These are phyloP conservation scores for Hyparrhenia diplandra DNA, from an alignment of 176 grass and related monocot species.

Conservation along the genomic window DNA sequence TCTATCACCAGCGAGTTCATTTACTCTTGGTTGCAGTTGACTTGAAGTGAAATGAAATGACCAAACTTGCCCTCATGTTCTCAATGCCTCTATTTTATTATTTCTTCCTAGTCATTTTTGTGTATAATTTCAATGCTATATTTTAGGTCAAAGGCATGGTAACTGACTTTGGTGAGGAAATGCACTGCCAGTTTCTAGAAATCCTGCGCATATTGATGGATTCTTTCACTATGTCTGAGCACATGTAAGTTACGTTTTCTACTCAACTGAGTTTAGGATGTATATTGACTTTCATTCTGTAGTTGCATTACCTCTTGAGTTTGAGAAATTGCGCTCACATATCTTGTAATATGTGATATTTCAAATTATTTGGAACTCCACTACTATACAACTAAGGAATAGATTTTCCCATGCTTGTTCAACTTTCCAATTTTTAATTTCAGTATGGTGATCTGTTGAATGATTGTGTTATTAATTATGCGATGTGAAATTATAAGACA, in stretches of 20 bases:
- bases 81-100: not conserved
- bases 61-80: not conserved
- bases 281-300: not conserved
- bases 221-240: slow-evolving; percentile 72
- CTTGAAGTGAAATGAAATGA: not conserved
- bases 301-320: not conserved
- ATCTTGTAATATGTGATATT: not conserved
- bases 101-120: slow-evolving; percentile 7
- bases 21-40: not conserved
- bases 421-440: not conserved
- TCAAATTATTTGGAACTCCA: not conserved
- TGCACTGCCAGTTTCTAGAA: slow-evolving; percentile 99
- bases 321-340: not conserved
- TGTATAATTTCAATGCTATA: slow-evolving; percentile 10
- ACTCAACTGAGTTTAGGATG: not conserved
- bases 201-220: slow-evolving; percentile 98
- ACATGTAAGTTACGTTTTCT: slow-evolving; percentile 45
- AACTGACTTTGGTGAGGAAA: slow-evolving; percentile 90
- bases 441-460: not conserved
- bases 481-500: not conserved
- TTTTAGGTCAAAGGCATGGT: slow-evolving; percentile 96
- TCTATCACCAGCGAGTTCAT: not conserved
- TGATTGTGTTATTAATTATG: slow-evolving; percentile 6
- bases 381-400: not conserved
- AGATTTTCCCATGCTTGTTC: not conserved